A percentile compares a stretch with the other conserved stretches of the same genome.
Evolutionary conservation across 371 early-diverging fungal genomes (phyloP).

Genomic region (Apophysomyces variabilis): DNA sequence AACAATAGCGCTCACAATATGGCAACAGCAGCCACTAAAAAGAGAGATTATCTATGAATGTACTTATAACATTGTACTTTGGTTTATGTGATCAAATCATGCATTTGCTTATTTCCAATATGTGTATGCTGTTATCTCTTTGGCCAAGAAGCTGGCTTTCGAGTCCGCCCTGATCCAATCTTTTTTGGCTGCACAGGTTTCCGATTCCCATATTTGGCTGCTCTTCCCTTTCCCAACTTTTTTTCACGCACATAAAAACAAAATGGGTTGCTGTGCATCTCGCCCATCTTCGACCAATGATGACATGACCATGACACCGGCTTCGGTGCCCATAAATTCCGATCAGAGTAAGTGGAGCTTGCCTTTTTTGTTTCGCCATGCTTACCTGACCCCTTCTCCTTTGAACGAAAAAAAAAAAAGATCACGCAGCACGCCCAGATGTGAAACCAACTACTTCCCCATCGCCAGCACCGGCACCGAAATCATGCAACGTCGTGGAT

Average conservation of each 20-base stretch:
- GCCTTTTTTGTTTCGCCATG: not conserved
- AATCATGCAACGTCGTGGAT: not conserved
- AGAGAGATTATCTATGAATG: constrained; percentile 29
- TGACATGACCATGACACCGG: constrained; percentile 10
- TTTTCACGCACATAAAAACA: not conserved
- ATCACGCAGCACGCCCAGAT: not conserved
- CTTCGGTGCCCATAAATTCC: not conserved
- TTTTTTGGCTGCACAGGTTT: not conserved
- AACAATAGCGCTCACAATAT: constrained; percentile 23
- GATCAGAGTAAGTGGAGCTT: not conserved
- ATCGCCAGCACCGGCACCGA: not conserved
- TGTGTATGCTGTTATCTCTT: not conserved
- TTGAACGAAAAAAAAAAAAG: not conserved
- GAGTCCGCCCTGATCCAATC: constrained; percentile 4
- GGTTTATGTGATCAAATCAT: not conserved
- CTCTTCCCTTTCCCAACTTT: not conserved
- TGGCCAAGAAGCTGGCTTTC: not conserved
- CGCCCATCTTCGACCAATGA: constrained; percentile 5
- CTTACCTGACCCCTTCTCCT: not conserved
- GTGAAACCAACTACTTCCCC: not conserved
- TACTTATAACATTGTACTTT: constrained; percentile 14
- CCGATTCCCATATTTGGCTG: not conserved
- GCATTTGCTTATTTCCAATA: not conserved
- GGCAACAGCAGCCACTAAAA: constrained; percentile 25
- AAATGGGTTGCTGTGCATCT: constrained; percentile 8